Conservation (phyloP, 2,329 filamentous ascomycete species). For the Pestalotiopsis fici region DNA sequence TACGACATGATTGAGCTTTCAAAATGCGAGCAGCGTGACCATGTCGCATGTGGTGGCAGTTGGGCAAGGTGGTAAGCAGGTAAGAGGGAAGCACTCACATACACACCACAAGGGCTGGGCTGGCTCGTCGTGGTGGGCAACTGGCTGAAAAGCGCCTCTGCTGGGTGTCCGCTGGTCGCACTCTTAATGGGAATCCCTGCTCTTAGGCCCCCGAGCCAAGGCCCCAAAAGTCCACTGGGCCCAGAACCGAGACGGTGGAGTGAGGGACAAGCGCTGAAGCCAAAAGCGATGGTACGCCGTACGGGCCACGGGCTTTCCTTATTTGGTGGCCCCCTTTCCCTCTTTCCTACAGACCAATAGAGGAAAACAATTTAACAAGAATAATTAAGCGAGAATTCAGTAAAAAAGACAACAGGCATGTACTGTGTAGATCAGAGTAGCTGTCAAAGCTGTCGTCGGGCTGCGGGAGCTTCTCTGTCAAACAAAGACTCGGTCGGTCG, state of each 20-base stretch:
- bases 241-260: not conserved
- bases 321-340: not conserved
- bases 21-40: not conserved
- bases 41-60: conserved; percentile 5
- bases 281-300: not conserved
- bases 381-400: not conserved
- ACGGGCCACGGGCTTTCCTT: conserved; percentile 6
- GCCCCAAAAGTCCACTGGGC: not conserved
- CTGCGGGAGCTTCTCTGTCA: not conserved
- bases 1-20: not conserved
- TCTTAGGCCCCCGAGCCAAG: not conserved
- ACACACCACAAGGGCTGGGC: not conserved
- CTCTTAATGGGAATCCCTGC: conserved; percentile 9
- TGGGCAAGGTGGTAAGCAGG: not conserved
- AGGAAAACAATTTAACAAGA: not conserved
- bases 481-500: not conserved
- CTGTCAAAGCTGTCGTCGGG: not conserved
- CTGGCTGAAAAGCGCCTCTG: not conserved
- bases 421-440: not conserved
- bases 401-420: not conserved
- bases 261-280: conserved; percentile 1
- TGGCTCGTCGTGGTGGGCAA: conserved; percentile 12
- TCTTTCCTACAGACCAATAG: not conserved
- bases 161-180: not conserved
- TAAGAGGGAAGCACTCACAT: not conserved